Evolutionary conservation across 1,284 basidiomycete species (phyloP).

Genomic region (Fomitopsis schrenkii): DNA sequence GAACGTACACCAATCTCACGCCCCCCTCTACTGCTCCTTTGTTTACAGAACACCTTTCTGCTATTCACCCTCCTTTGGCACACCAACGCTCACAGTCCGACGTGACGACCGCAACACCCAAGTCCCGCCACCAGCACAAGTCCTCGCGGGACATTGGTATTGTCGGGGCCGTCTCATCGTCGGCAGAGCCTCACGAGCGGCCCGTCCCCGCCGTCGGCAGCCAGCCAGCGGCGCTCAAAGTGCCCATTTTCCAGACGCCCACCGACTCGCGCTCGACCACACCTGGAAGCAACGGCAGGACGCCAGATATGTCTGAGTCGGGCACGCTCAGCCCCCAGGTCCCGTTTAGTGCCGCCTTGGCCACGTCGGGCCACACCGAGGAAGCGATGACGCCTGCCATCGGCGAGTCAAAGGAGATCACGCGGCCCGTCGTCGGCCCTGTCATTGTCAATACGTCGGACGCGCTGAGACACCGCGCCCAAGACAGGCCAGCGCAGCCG

Average conservation of each 20-base stretch:
- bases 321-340: conserved; percentile 13
- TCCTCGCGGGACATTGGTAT: conserved; percentile 55
- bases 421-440: conserved; percentile 54
- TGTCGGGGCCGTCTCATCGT: conserved; percentile 37
- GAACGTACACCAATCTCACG: conserved; percentile 44
- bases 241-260: conserved; percentile 51
- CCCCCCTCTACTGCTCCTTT: conserved; percentile 47
- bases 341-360: not conserved
- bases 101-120: conserved; percentile 16
- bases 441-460: conserved; percentile 42
- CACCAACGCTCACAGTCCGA: conserved; percentile 49
- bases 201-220: conserved; percentile 12
- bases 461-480: conserved; percentile 10
- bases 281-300: conserved; percentile 26
- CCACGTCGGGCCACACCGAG: conserved; percentile 7
- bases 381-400: conserved; percentile 48
- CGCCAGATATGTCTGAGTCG: conserved; percentile 30
- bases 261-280: conserved; percentile 43
- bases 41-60: conserved; percentile 17
- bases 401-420: conserved; percentile 53
- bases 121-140: conserved; percentile 29
- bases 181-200: conserved; percentile 14
- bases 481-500: not conserved
- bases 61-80: conserved; percentile 5
- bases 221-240: conserved; percentile 21